phyloP scores from a whole-genome alignment of 192 early-diverging fungal genomes.

The Diversispora epigaea region DNA sequence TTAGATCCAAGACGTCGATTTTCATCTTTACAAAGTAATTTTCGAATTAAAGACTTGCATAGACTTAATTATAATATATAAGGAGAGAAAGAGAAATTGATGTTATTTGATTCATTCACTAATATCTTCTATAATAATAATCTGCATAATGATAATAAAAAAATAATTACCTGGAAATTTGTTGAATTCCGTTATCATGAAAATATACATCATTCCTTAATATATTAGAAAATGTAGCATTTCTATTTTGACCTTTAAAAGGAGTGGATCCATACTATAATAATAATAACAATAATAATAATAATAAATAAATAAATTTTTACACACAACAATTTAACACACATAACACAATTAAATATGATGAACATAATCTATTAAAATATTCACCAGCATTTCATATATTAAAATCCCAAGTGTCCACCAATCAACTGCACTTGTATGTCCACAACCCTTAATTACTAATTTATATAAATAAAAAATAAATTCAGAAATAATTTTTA shows the following conservation, averaged over 20 bases:
- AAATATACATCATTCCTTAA: slow-evolving; percentile 80
- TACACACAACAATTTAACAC: too few relatives aligned
- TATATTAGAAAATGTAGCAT: slow-evolving; percentile 87
- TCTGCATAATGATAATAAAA: background rate
- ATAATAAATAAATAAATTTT: too few relatives aligned
- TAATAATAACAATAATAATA: too few relatives aligned
- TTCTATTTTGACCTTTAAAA: slow-evolving; percentile 92
- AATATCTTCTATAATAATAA: background rate
- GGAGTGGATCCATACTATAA: slow-evolving; percentile 84
- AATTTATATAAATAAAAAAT: background rate
- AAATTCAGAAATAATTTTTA: background rate
- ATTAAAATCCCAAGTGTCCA: slow-evolving; percentile 98
- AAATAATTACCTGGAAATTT: slow-evolving; percentile 28
- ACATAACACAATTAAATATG: background rate
- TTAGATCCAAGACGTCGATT: slow-evolving; percentile 79
- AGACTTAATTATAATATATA: background rate
- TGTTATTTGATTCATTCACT: background rate
- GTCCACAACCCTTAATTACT: slow-evolving; percentile 92
- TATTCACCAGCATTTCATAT: slow-evolving; percentile 90
- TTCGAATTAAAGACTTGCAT: slow-evolving; percentile 77
- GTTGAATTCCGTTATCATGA: slow-evolving; percentile 44
- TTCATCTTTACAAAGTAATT: slow-evolving; percentile 90
- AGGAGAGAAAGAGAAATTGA: background rate
- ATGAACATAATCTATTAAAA: background rate
- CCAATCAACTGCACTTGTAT: slow-evolving; percentile 96